Evolutionary conservation across 2,329 filamentous ascomycete genomes (phyloP).

Genomic region (Trichoderma sp.): DNA sequence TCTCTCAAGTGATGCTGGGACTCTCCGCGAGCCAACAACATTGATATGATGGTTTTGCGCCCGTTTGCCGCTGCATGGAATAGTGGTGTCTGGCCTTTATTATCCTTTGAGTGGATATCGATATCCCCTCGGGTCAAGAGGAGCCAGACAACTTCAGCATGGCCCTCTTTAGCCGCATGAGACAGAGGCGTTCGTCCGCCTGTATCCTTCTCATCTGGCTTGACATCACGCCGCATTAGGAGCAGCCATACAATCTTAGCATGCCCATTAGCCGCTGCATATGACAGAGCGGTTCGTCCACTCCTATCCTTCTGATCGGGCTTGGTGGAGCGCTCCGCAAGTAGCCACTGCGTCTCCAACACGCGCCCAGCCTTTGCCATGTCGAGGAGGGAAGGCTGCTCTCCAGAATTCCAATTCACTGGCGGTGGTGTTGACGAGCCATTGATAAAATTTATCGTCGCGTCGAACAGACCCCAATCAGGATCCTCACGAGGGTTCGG

Average conservation of each 20-base stretch:
- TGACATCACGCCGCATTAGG: neutral
- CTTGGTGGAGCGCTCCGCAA: neutral
- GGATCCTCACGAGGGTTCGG: neutral
- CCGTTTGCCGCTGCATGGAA: neutral
- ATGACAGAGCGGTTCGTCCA: neutral
- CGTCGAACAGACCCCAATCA: neutral
- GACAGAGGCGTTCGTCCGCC: neutral
- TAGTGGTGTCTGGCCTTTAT: neutral
- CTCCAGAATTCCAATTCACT: neutral
- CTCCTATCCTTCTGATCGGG: neutral
- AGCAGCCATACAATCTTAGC: neutral
- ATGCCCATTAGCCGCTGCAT: neutral
- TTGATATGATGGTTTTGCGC: neutral
- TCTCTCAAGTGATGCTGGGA: neutral
- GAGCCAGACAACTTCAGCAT: neutral
- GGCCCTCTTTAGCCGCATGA: neutral
- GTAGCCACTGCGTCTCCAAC: neutral
- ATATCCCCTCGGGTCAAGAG: neutral
- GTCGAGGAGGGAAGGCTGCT: neutral
- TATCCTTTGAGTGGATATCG: neutral
- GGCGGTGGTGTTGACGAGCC: neutral
- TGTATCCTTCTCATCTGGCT: neutral
- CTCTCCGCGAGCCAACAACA: neutral
- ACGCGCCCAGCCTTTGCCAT: neutral
- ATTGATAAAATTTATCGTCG: neutral